Percentiles rank a stretch among this genome's conserved stretches.
Conservation (phyloP, 2,329 filamentous ascomycete genomes). For the Phyllosticta citrichinensis region DNA sequence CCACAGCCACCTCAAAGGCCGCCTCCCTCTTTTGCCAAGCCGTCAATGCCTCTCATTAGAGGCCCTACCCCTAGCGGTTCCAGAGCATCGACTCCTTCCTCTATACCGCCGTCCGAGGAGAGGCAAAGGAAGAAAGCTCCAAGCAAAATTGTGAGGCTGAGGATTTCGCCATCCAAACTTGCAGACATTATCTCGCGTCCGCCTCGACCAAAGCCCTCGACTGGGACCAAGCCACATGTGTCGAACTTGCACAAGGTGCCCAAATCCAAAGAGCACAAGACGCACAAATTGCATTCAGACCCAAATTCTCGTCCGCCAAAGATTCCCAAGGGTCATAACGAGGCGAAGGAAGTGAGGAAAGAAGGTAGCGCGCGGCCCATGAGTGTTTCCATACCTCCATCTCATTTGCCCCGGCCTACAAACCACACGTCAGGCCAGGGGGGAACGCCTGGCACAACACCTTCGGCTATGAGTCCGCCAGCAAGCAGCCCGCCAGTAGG, state of each 20-base stretch:
- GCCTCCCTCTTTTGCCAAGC: neutral
- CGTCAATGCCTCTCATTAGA: neutral
- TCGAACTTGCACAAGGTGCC: neutral
- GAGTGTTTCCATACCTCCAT: neutral
- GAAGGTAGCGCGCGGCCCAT: neutral
- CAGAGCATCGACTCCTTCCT: slow-evolving; percentile 7
- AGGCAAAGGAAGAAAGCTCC: slow-evolving; percentile 1
- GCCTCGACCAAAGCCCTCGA: neutral
- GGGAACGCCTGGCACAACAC: neutral
- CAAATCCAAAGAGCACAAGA: neutral
- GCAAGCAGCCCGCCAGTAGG: slow-evolving; percentile 1
- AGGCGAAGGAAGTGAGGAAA: neutral
- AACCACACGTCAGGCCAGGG: neutral
- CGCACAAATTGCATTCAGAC: neutral
- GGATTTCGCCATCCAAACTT: neutral
- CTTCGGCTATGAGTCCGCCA: neutral
- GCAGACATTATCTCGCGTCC: neutral
- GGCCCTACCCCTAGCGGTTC: slow-evolving; percentile 5
- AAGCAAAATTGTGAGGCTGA: slow-evolving; percentile 5
- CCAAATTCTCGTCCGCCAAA: neutral
- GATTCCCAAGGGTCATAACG: neutral
- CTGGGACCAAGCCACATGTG: neutral
- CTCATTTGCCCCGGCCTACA: neutral
- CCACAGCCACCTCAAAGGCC: neutral
- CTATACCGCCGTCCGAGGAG: neutral